Evolutionary conservation across 1,284 basidiomycete genomes (phyloP).

Genomic region (Irpex rosettiformis): DNA sequence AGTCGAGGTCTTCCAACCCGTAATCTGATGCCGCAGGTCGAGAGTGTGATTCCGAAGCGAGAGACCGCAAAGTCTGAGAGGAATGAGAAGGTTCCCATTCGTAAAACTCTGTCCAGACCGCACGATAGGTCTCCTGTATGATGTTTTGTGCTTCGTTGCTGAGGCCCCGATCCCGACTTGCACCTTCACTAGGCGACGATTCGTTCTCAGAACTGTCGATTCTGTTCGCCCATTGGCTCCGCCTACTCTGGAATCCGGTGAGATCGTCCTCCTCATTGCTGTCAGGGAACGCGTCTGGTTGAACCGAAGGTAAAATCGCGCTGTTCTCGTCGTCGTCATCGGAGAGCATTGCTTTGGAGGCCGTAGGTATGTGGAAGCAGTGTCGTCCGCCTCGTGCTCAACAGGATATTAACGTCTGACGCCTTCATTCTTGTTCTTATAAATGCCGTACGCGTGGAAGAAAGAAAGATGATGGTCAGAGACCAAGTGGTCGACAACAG

Average conservation of each 20-base stretch:
- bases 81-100: conserved; percentile 28
- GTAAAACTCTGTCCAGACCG: conserved; percentile 35
- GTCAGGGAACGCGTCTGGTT: background rate
- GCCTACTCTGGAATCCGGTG: background rate
- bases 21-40: background rate
- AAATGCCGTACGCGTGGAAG: background rate
- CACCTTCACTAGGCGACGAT: background rate
- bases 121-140: conserved; percentile 20
- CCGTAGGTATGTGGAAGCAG: background rate
- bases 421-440: background rate
- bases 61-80: conserved; percentile 8
- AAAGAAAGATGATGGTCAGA: conserved; percentile 1
- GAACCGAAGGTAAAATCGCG: background rate
- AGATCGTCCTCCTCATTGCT: background rate
- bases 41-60: background rate
- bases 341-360: background rate
- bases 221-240: background rate
- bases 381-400: background rate
- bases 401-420: background rate
- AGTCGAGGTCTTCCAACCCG: background rate
- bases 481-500: conserved; percentile 1
- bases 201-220: background rate
- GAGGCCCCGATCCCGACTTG: background rate
- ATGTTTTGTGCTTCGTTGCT: background rate
- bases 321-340: background rate